Conservation (phyloP, 139 green algal genomes). For the Trebouxia sp. region DNA sequence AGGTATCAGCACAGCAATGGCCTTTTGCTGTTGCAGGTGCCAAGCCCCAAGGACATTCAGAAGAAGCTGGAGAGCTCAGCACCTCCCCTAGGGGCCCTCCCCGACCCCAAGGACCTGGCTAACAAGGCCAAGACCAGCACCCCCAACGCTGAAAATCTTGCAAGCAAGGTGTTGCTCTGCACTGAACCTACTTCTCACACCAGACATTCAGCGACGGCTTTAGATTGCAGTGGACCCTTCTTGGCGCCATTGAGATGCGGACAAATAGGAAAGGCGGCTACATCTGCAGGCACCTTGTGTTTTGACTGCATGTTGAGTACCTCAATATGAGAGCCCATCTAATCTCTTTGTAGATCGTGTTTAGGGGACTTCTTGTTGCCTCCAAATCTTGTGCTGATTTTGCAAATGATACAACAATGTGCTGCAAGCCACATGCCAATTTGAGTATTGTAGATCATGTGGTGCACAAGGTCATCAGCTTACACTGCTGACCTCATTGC, state of each 20-base stretch:
- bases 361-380: too few species aligned
- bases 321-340: too few species aligned
- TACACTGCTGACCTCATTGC: too few species aligned
- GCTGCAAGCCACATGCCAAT: too few species aligned
- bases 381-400: too few species aligned
- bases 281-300: background rate
- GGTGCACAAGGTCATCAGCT: too few species aligned
- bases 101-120: slow-evolving; percentile 24
- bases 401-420: too few species aligned
- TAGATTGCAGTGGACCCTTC: background rate
- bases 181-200: background rate
- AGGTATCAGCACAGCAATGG: too few species aligned
- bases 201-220: background rate
- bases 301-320: background rate
- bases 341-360: too few species aligned
- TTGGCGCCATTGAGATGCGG: background rate
- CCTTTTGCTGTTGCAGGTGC: background rate
- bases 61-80: background rate
- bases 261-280: background rate
- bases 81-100: background rate
- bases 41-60: slow-evolving; percentile 5
- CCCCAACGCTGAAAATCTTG: slow-evolving; percentile 24
- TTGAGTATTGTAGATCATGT: too few species aligned
- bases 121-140: slow-evolving; percentile 13
- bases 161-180: background rate